Base-by-base conservation (phyloP, 2,329 filamentous ascomycete species). In the Aspergillus carbonarius region DNA sequence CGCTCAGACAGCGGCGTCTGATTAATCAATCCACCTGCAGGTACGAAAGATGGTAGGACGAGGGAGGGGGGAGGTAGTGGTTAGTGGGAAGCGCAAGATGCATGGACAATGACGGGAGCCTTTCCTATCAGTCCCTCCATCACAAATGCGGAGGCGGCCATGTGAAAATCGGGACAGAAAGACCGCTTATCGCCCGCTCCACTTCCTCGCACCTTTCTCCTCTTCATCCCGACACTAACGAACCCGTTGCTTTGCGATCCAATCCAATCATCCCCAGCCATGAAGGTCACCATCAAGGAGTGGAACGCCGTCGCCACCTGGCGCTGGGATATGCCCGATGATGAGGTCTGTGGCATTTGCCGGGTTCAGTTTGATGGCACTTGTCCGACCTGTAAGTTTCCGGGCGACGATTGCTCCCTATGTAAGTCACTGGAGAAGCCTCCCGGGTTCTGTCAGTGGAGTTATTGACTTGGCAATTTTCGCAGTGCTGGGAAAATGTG, bases 271-370 rank as follows among this genome's bases (percentile, higher is more conserved):
- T 46, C 39, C 51, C 49, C 54, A 64, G 74, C 54, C 54, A 99
- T 99, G 95, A 98, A 96, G 79, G 92, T 98, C 80, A 95, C 87
- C 49, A 95, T 98, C 78, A 91, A 89, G 70, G 86, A 91, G 73
- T 98, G 93, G 92, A 89, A 95, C 70, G 90, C 92, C 4, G 92
- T 99, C 62, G 95, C 95, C 17, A 93, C 92, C 56, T 99, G 95
- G 95, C 88, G 91, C 64, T 99, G 95, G 95, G 91, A 98, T 74
- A 91, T 98, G 70, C 92, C 93, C 23, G 92, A 96, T 69, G 93
- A 97, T 78, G 93, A 99, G 74, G 93, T 98, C 63, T 99, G 95
- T 70, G 95, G 95, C 69, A 99, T 99, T 79, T 99, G 95, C 78
- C 93, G 96, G 73, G 93, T 96, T 62, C 91, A 96, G 70, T 99